Base-by-base conservation (phyloP, 805 yeast species). In the Sungouiozyma intestinalis region DNA sequence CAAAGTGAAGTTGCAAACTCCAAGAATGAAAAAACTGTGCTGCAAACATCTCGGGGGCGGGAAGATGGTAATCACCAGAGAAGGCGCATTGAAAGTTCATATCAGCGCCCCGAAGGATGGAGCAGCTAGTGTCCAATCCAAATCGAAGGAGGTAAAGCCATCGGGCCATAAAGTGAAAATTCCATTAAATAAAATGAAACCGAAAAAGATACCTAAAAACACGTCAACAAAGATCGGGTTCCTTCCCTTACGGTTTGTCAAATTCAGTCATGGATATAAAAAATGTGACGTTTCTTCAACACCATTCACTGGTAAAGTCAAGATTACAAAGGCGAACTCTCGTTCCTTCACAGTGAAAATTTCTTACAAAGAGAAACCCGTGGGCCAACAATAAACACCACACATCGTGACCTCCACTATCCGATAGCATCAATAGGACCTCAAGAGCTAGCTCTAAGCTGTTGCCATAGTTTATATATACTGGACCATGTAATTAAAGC, bases 21-120 rank as follows among this genome's bases (percentile, higher is more conserved):
- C 96, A 2, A 71, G 78, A 49, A 77, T 77, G 40, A 79, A 76
- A 55, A 76, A 75, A 48, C 65, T 92, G 18, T 76, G 74, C 6
- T 85, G 86, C 0, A 72, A 70, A 48, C 51, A 73, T 40, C 48
- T 69, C 4, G 81, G 76, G 0, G 65, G 65, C 19, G 79, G 79
- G 3, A 66, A 66, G 33, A 64, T 85, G n/a, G 66, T 73, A 4
- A 63, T 86, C 16, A 79, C 71, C 48, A 65, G 85, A 45, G 81
- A 78, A 51, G 67, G 69, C 29, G 39, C 54, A 1, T 45, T 60
- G 39, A 60, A 59, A 41, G 47, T 60, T 1, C 60, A 54, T 38
- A 36, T 60, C 29, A 24, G 6, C 11, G 29, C 29, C 29, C 11
- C 11, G 11, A 24, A 24, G 11, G 29, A 24, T 24, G 29, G 29